These are phyloP conservation scores for Ophiostoma quercus DNA, from an alignment of 2,329 filamentous ascomycete species.

Conservation along the genomic window DNA sequence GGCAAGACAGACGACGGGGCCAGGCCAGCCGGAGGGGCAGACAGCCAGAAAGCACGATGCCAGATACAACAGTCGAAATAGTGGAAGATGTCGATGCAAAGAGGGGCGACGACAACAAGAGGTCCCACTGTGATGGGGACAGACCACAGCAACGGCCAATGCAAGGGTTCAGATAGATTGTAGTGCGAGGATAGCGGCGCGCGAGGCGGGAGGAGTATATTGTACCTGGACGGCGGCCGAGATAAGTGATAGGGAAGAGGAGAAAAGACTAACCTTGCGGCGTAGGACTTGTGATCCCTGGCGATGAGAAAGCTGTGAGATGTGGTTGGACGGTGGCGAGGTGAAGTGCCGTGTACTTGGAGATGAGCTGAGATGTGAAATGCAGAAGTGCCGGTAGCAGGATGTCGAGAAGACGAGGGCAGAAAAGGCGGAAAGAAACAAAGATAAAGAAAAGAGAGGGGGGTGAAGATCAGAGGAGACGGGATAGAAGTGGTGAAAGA, in stretches of 20 bases:
- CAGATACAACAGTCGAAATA: neutral
- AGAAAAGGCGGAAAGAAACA: neutral
- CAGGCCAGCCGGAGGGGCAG: neutral
- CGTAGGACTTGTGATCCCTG: constrained; percentile 15
- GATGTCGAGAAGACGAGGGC: neutral
- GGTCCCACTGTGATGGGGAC: constrained; percentile 23
- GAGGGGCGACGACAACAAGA: constrained; percentile 13
- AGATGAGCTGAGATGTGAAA: neutral
- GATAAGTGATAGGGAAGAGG: constrained; percentile 18
- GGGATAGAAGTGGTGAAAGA: neutral
- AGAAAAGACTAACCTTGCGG: constrained; percentile 5
- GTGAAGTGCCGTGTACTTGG: neutral
- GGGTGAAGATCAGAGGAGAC: neutral
- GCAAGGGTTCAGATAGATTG: neutral
- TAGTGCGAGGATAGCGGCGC: constrained; percentile 19
- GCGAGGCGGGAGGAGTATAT: constrained; percentile 13
- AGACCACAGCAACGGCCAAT: constrained; percentile 16
- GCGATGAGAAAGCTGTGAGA: constrained; percentile 5
- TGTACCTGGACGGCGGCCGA: constrained; percentile 21
- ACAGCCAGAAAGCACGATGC: neutral
- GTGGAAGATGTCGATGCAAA: neutral
- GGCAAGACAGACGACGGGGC: neutral
- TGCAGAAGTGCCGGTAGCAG: neutral
- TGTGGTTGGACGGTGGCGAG: constrained; percentile 8
- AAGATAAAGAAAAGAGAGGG: neutral